A percentile compares a stretch with the other conserved stretches of the same genome.
Evolutionary conservation across 2,329 filamentous ascomycete genomes (phyloP).

Genomic region (Curvularia sp.): DNA sequence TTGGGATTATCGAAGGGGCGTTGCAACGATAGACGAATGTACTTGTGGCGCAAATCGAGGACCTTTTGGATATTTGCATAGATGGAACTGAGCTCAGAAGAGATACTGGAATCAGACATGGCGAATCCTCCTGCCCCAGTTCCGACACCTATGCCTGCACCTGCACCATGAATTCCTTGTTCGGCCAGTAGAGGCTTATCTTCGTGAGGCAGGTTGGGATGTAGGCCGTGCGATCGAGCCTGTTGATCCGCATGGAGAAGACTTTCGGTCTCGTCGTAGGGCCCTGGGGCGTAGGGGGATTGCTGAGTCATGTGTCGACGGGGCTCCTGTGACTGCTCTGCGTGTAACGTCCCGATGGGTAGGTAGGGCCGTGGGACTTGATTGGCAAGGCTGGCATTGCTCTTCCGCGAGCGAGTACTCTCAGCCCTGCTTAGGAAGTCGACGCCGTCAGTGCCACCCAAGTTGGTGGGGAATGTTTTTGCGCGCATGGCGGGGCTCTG

Average conservation of each 20-base stretch:
- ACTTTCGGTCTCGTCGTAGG: conserved; percentile 33
- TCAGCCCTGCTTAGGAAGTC: conserved; percentile 50
- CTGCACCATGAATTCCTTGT: conserved; percentile 65
- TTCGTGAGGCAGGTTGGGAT: conserved; percentile 63
- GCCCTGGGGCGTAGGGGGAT: conserved; percentile 21
- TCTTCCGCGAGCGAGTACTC: conserved; percentile 54
- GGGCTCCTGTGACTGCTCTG: conserved; percentile 40
- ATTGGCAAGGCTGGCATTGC: conserved; percentile 43
- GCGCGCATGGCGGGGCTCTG: conserved; percentile 54
- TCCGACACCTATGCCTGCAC: conserved; percentile 67
- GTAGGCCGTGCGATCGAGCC: conserved; percentile 58
- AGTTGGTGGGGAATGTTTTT: conserved; percentile 55
- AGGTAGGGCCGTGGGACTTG: conserved; percentile 38
- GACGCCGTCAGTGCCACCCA: conserved; percentile 46
- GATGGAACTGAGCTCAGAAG: conserved; percentile 82
- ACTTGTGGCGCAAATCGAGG: conserved; percentile 86
- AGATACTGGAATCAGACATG: conserved; percentile 78
- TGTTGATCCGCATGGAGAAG: conserved; percentile 58
- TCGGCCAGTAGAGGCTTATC: conserved; percentile 62
- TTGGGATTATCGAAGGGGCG: conserved; percentile 84
- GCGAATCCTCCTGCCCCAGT: conserved; percentile 69
- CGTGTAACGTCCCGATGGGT: conserved; percentile 40
- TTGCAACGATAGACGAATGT: conserved; percentile 85
- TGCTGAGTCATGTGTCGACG: conserved; percentile 30
- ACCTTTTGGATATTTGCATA: conserved; percentile 90